Conservation (phyloP, 2,329 filamentous ascomycete species). For the Fusarium staphyleae region DNA sequence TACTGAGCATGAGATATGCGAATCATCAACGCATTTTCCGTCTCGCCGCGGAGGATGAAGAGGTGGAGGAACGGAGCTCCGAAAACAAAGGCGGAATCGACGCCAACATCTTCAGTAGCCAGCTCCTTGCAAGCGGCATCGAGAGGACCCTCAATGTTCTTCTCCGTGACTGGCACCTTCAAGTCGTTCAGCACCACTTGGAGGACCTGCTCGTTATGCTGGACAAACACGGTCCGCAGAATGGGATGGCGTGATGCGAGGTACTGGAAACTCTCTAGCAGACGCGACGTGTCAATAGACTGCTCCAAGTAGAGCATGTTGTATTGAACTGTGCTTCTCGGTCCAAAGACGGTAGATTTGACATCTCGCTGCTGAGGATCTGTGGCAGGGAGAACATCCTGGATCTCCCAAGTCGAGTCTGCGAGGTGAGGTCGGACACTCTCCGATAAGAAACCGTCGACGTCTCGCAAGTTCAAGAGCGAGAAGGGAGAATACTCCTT, state of each 20-base stretch:
- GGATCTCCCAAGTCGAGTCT: constrained; percentile 31
- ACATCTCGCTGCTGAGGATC: constrained; percentile 36
- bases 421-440: constrained; percentile 26
- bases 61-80: constrained; percentile 32
- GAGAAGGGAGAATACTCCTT: constrained; percentile 36
- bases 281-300: constrained; percentile 28
- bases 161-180: constrained; percentile 24
- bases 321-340: constrained; percentile 39
- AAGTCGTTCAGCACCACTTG: constrained; percentile 37
- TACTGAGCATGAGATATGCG: constrained; percentile 58
- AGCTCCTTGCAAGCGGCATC: constrained; percentile 30
- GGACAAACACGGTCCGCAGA: constrained; percentile 39
- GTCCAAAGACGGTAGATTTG: constrained; percentile 29
- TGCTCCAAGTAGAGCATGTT: constrained; percentile 41
- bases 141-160: constrained; percentile 9
- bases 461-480: constrained; percentile 18
- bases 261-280: constrained; percentile 34
- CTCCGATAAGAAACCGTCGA: constrained; percentile 29
- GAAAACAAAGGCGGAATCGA: constrained; percentile 18
- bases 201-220: constrained; percentile 17
- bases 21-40: constrained; percentile 37
- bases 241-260: constrained; percentile 35
- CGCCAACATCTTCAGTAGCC: constrained; percentile 17
- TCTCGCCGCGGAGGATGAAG: constrained; percentile 25
- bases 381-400: constrained; percentile 34